Percentiles rank a stretch among this genome's conserved stretches.
These are phyloP conservation scores for Mycena galericulata DNA, from an alignment of 768 basidiomycete genomes.

Conservation along the genomic window DNA sequence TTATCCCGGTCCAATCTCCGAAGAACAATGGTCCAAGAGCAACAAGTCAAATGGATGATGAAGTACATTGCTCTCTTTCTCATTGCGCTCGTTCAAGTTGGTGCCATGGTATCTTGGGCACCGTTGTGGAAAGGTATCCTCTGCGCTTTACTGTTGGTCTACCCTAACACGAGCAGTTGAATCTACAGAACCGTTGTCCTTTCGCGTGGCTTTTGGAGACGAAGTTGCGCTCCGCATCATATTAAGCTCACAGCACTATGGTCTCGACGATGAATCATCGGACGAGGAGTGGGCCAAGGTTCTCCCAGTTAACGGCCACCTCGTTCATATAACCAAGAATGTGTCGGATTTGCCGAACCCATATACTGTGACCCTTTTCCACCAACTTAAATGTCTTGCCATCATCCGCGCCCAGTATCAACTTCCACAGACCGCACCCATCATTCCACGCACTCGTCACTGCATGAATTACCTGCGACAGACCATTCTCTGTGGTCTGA, in stretches of 20 bases:
- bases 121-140: too few relatives aligned
- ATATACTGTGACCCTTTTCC: constrained; percentile 53
- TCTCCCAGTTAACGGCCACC: constrained; percentile 46
- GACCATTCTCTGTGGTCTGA: constrained; percentile 44
- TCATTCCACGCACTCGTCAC: constrained; percentile 35
- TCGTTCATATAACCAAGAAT: constrained; percentile 41
- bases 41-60: too few relatives aligned
- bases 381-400: constrained; percentile 54
- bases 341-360: constrained; percentile 5
- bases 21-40: too few relatives aligned
- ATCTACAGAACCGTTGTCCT: too few relatives aligned
- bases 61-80: too few relatives aligned
- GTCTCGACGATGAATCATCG: constrained; percentile 26
- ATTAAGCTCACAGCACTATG: constrained; percentile 36
- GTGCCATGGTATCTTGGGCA: too few relatives aligned
- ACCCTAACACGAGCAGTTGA: too few relatives aligned
- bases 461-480: constrained; percentile 51
- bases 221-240: constrained; percentile 40
- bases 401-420: constrained; percentile 46
- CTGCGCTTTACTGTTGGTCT: too few relatives aligned
- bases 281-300: constrained; percentile 42
- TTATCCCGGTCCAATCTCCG: too few relatives aligned
- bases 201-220: constrained; percentile 48
- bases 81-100: too few relatives aligned
- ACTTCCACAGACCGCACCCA: neutral